Evolutionary conservation across 495 filamentous ascomycete species (phyloP).

Genomic region (Penicillium parvum): DNA sequence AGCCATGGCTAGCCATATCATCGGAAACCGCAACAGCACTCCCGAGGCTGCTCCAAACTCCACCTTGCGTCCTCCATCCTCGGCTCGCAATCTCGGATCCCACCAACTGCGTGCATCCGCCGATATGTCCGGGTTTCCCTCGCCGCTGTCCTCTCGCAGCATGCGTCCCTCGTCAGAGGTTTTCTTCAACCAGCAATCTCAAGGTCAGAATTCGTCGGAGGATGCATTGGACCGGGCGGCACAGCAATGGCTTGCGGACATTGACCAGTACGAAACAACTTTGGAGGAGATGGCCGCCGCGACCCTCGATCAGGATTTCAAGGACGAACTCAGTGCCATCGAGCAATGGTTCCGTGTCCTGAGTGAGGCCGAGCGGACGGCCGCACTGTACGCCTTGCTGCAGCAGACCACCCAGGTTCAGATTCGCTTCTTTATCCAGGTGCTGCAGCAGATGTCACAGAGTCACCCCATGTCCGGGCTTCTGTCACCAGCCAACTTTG

Average conservation of each 20-base stretch:
- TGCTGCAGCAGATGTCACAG: slow-evolving; percentile 97
- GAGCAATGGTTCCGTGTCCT: slow-evolving; percentile 99
- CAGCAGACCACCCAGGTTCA: slow-evolving; percentile 99
- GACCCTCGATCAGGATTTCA: slow-evolving; percentile 97
- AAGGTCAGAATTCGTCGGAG: slow-evolving; percentile 64
- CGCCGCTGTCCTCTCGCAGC: slow-evolving; percentile 67
- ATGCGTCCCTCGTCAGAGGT: slow-evolving; percentile 92
- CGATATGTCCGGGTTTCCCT: slow-evolving; percentile 87
- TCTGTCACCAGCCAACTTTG: slow-evolving; percentile 89
- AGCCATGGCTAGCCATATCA: slow-evolving; percentile 55
- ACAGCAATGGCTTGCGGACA: slow-evolving; percentile 97
- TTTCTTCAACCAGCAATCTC: slow-evolving; percentile 72
- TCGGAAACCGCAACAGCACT: slow-evolving; percentile 95
- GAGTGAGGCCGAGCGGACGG: slow-evolving; percentile 93
- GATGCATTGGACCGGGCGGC: slow-evolving; percentile 90
- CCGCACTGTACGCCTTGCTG: slow-evolving; percentile 88
- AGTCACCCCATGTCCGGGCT: slow-evolving; percentile 96
- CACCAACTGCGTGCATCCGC: slow-evolving; percentile 93
- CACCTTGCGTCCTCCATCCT: slow-evolving; percentile 83
- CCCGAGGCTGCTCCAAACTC: slow-evolving; percentile 85
- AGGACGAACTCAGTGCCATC: slow-evolving; percentile 96
- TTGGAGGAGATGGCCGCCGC: slow-evolving; percentile 98
- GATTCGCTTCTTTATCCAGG: slow-evolving; percentile 98
- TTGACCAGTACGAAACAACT: slow-evolving; percentile 96
- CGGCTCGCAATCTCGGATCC: slow-evolving; percentile 71